These are phyloP conservation scores for Saccharomycopsis oosterbeekiorum DNA, from an alignment of 805 yeast genomes.

Conservation along the genomic window DNA sequence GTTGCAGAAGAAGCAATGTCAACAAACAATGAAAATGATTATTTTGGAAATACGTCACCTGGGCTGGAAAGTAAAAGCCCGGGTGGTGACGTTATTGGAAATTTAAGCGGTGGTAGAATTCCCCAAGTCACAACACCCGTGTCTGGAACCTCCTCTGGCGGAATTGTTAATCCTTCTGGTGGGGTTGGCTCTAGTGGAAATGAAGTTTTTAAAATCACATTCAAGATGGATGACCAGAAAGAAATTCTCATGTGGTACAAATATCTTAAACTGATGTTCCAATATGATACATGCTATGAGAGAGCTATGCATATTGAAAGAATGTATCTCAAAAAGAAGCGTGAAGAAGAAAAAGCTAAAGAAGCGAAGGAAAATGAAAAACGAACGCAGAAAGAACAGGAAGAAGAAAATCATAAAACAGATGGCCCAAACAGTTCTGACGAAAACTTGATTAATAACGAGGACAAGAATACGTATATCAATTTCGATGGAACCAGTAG, in stretches of 20 bases:
- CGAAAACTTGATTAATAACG: not conserved
- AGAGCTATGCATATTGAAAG: slow-evolving; percentile 12
- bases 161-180: not conserved
- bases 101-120: not conserved
- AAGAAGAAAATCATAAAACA: not conserved
- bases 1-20: not conserved
- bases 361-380: not conserved
- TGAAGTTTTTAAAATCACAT: slow-evolving; percentile 9
- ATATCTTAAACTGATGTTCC: slow-evolving; percentile 9
- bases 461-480: not conserved
- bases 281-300: slow-evolving; percentile 8
- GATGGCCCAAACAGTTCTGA: not conserved
- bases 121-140: not conserved
- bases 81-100: not conserved
- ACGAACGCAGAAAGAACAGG: not conserved
- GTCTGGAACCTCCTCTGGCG: not conserved
- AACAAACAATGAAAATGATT: not conserved
- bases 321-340: slow-evolving; percentile 1
- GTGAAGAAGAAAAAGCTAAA: not conserved
- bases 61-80: not conserved
- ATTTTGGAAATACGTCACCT: not conserved
- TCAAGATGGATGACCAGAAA: slow-evolving; percentile 10
- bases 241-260: slow-evolving; percentile 14
- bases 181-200: not conserved
- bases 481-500: not conserved